Evolutionary conservation across 176 grass and related monocot species (phyloP).

Genomic region (Pontederia paniculata): DNA sequence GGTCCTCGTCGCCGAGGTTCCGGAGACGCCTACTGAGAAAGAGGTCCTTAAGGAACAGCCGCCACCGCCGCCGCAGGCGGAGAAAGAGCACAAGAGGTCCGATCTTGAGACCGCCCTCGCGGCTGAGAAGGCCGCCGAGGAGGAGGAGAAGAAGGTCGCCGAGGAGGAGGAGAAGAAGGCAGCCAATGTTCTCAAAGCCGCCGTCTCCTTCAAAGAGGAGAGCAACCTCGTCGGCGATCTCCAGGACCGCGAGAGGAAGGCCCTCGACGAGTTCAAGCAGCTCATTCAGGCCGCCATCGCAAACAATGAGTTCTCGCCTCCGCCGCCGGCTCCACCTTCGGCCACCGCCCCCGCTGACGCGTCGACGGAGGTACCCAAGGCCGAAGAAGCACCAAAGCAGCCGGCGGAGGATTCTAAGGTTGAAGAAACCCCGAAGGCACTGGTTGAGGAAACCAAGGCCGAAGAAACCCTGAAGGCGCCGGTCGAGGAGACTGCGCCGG

Average conservation of each 20-base stretch:
- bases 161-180: conserved; percentile 16
- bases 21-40: no score
- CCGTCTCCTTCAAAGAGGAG: conserved; percentile 32
- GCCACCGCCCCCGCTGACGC: neutral
- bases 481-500: conserved; percentile 1
- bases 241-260: conserved; percentile 36
- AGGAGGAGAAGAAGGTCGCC: conserved; percentile 12
- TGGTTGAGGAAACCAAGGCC: conserved; percentile 5
- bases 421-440: neutral
- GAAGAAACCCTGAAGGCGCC: conserved; percentile 19
- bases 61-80: no score
- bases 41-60: no score
- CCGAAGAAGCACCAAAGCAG: neutral
- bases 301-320: conserved; percentile 19
- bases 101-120: no score
- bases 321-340: neutral
- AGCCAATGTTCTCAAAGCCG: conserved; percentile 21
- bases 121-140: neutral
- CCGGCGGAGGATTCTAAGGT: neutral
- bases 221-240: conserved; percentile 26
- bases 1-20: no score
- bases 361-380: conserved; percentile 3
- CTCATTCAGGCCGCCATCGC: conserved; percentile 23
- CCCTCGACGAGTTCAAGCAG: conserved; percentile 27
- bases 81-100: no score